phyloP scores from a whole-genome alignment of 805 yeast genomes.

The Candida suzukii region DNA sequence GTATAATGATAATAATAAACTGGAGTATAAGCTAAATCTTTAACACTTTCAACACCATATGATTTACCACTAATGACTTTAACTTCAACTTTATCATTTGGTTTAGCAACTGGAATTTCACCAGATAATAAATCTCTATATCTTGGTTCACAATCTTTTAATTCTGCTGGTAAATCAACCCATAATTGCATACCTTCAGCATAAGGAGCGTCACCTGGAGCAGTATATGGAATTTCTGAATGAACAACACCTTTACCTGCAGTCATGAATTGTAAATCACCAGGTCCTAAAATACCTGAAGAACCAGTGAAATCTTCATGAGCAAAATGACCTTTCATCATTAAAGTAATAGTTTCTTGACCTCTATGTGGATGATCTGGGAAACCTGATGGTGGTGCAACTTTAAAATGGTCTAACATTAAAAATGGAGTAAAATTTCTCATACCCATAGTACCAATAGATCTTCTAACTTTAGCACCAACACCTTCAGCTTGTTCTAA shows the following conservation, averaged over 20 bases:
- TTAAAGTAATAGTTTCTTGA: conserved; percentile 70
- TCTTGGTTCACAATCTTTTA: conserved; percentile 62
- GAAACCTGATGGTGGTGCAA: conserved; percentile 61
- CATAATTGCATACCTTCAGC: conserved; percentile 73
- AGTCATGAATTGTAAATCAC: conserved; percentile 91
- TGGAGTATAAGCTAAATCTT: conserved; percentile 78
- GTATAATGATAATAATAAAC: conserved; percentile 63
- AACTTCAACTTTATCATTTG: conserved; percentile 56
- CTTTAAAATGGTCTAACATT: conserved; percentile 73
- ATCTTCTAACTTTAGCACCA: conserved; percentile 81
- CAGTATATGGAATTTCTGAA: conserved; percentile 73
- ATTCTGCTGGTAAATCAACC: conserved; percentile 70
- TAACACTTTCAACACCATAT: conserved; percentile 66
- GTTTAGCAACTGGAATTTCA: conserved; percentile 66
- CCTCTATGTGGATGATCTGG: conserved; percentile 85
- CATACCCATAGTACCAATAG: conserved; percentile 62
- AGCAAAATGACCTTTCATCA: conserved; percentile 59
- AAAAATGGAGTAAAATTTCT: conserved; percentile 78
- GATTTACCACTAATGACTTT: conserved; percentile 73
- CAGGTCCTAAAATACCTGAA: conserved; percentile 68
- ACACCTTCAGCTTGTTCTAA: conserved; percentile 76
- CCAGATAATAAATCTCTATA: conserved; percentile 67
- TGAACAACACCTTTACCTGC: conserved; percentile 87
- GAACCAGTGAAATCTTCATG: conserved; percentile 87
- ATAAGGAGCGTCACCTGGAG: conserved; percentile 37